Evolutionary conservation across 2,329 filamentous ascomycete genomes (phyloP), one percentile per base, ranked within the genome.

Genomic region (Phialophora chinensis): DNA sequence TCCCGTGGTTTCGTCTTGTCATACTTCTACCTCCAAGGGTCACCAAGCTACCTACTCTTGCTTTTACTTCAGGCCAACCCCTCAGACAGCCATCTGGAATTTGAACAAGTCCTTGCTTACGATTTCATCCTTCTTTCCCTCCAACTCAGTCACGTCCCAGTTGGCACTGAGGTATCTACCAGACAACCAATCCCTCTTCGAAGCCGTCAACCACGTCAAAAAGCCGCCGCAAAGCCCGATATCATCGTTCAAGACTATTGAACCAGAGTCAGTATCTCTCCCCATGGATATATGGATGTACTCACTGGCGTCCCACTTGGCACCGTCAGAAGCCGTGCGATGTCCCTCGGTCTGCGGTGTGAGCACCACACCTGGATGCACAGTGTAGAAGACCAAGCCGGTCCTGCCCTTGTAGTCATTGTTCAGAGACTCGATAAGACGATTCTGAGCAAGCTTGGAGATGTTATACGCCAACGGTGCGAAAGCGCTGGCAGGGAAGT

Each of bases 401-500:
- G 83, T 44, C 53, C 77, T 70, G 2, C 71, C 76, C 20, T 31
- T 12, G 70, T 85, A 82, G 54, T 86, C 85, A 0, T 73, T 74
- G 47, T 78, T 76, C 8, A 85, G 67, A 67, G 80, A 83, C 71
- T 87, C 84, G 0, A 80, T 82, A 53, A 87, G 77, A 11, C 83
- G 77, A 17, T 81, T 71, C 29, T 85, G 68, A 2, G 84, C 85
- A 35, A 85, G 75, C 72, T 87, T 87, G 44, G 76, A 77, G 1
- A 78, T 78, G 63, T 80, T 77, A 68, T 87, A 87, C 2, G 77
- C 76, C 38, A 79, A 80, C 2, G 75, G 71, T 27, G 59, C 33
- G 59, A 61, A 61, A 4, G 80, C 78, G 0, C 72, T 72, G 1
- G 69, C 68, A 7, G 78, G 72, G n/a, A 79, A 69, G 64, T 81